Conservation (phyloP, 805 yeast genomes). For the Kurtzmaniella cleridarum region DNA sequence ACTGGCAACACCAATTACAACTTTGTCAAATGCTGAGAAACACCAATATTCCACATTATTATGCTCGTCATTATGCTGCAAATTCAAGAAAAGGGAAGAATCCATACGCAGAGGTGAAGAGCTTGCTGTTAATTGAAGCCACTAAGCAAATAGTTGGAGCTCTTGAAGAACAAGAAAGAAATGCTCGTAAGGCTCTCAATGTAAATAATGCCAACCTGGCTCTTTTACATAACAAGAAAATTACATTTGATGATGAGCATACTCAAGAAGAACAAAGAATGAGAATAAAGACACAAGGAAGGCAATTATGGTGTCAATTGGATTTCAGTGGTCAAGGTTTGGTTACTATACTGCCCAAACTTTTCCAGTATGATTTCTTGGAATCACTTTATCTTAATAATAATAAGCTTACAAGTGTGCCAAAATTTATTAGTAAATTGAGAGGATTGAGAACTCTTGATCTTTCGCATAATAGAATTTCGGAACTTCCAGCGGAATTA, state of each 20-base stretch:
- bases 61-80: constrained; percentile 79
- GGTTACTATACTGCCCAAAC: constrained; percentile 58
- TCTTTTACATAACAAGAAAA: constrained; percentile 38
- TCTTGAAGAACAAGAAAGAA: constrained; percentile 41
- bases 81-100: constrained; percentile 47
- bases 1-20: constrained; percentile 79
- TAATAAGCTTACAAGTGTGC: constrained; percentile 66
- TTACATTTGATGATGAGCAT: constrained; percentile 48
- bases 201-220: constrained; percentile 32
- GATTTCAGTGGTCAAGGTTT: constrained; percentile 91
- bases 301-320: constrained; percentile 90
- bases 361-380: constrained; percentile 78
- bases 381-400: constrained; percentile 85
- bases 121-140: constrained; percentile 37
- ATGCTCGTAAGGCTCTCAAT: constrained; percentile 23
- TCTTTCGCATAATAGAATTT: constrained; percentile 69
- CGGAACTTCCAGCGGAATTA: constrained; percentile 73
- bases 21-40: constrained; percentile 64
- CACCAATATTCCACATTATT: constrained; percentile 67
- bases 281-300: constrained; percentile 53
- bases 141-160: constrained; percentile 32
- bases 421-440: constrained; percentile 62
- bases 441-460: constrained; percentile 77
- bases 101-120: constrained; percentile 31
- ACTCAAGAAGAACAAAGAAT: constrained; percentile 54